Evolutionary conservation across 768 basidiomycete species (phyloP).

Genomic region (Cystobasidium ongulense): DNA sequence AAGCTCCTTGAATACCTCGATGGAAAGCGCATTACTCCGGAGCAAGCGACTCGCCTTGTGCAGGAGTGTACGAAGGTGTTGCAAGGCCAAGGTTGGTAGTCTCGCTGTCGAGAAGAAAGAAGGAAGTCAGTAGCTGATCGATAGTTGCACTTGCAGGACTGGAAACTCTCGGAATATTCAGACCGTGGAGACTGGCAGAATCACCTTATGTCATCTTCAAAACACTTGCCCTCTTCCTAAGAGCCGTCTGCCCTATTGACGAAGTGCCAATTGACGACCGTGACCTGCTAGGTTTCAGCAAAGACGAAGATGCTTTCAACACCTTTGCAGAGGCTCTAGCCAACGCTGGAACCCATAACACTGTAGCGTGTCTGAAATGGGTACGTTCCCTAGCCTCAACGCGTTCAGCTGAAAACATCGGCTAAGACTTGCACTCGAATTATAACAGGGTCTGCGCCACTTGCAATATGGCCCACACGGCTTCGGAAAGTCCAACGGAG

Average conservation of each 20-base stretch:
- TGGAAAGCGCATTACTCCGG: background rate
- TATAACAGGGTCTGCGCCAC: conserved; percentile 19
- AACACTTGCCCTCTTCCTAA: conserved; percentile 14
- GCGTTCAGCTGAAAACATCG: background rate
- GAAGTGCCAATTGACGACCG: conserved; percentile 6
- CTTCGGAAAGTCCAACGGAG: background rate
- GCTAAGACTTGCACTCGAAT: background rate
- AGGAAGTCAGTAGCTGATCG: background rate
- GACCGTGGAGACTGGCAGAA: conserved; percentile 29
- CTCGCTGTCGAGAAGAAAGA: background rate
- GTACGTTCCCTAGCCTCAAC: background rate
- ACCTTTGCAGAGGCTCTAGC: conserved; percentile 5
- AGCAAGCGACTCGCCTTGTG: conserved; percentile 20
- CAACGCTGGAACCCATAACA: conserved; percentile 24
- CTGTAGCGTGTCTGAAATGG: conserved; percentile 28
- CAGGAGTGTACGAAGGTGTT: conserved; percentile 4
- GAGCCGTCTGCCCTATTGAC: conserved; percentile 2
- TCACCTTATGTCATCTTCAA: background rate
- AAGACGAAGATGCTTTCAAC: background rate
- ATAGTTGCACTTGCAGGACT: conserved; percentile 46
- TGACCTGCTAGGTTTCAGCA: conserved; percentile 13
- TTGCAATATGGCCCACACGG: conserved; percentile 10
- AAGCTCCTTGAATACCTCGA: background rate
- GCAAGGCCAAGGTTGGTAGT: conserved; percentile 21
- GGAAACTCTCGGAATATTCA: conserved; percentile 29